Conservation (phyloP, 1,139 yeast species). For the Eremothecium gossypii region DNA sequence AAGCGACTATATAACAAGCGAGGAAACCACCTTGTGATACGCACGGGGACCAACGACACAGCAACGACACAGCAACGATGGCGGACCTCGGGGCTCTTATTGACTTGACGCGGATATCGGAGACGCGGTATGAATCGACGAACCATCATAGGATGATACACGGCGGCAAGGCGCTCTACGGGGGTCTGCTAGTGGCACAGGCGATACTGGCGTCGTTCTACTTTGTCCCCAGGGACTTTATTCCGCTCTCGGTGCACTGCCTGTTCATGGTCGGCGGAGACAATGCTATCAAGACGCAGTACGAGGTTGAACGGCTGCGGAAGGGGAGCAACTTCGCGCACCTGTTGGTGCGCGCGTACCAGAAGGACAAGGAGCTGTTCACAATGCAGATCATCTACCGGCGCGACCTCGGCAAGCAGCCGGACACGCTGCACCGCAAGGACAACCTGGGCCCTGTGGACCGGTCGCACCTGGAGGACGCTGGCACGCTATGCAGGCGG, state of each 20-base stretch:
- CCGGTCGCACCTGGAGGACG: slow-evolving; percentile 20
- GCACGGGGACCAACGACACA: too few species aligned
- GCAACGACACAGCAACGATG: too few species aligned
- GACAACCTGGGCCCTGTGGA: slow-evolving; percentile 7
- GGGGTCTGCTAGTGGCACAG: slow-evolving; percentile 72
- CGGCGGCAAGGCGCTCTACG: slow-evolving; percentile 67
- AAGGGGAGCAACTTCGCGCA: slow-evolving; percentile 59
- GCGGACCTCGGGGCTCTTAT: too few species aligned
- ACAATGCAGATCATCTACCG: slow-evolving; percentile 36
- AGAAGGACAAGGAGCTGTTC: slow-evolving; percentile 42
- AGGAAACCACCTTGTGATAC: too few species aligned
- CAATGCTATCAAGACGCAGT: slow-evolving; percentile 41
- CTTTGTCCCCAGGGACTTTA: slow-evolving; percentile 35
- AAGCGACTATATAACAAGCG: too few species aligned
- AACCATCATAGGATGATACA: slow-evolving; percentile 33
- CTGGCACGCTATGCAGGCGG: slow-evolving; percentile 27
- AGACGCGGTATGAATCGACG: slow-evolving; percentile 16
- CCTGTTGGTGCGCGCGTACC: slow-evolving; percentile 48
- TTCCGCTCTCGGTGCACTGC: slow-evolving; percentile 44
- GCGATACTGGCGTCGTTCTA: slow-evolving; percentile 56
- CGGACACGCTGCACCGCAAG: slow-evolving; percentile 20
- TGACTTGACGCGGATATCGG: slow-evolving; percentile 9
- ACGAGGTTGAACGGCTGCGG: slow-evolving; percentile 46
- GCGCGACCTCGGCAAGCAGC: slow-evolving; percentile 17
- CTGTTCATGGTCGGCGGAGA: slow-evolving; percentile 46